Conservation (phyloP, 192 early-diverging fungal species). For the Fimicolochytrium jonesii region DNA sequence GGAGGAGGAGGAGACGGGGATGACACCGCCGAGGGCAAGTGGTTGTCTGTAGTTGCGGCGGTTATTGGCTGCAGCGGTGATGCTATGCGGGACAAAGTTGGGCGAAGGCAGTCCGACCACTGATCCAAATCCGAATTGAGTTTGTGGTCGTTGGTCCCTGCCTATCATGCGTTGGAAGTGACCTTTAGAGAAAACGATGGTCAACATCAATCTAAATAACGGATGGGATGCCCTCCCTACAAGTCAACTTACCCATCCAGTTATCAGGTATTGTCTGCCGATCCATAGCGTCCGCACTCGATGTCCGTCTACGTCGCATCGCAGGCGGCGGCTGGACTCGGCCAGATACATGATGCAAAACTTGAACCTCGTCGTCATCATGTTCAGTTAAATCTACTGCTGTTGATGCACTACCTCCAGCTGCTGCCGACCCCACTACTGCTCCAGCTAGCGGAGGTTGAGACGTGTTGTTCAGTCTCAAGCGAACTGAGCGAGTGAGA, state of each 20-base stretch:
- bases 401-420: background rate
- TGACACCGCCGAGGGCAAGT: background rate
- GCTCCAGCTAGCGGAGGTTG: no score
- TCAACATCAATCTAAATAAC: background rate
- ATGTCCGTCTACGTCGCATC: background rate
- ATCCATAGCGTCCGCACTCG: background rate
- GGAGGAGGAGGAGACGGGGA: background rate
- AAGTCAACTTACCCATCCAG: background rate
- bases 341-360: constrained; percentile 1
- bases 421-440: no score
- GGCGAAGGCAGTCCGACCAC: background rate
- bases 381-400: background rate
- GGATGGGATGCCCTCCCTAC: background rate
- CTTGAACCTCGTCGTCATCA: constrained; percentile 14
- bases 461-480: background rate
- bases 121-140: background rate
- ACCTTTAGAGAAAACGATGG: background rate
- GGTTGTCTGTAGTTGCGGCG: background rate
- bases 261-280: background rate
- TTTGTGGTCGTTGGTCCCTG: no score
- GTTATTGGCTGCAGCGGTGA: background rate
- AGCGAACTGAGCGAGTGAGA: background rate
- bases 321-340: background rate
- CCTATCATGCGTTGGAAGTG: background rate
- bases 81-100: background rate